A percentile compares a stretch with the other conserved stretches of the same genome.
Evolutionary conservation across 176 grass and related monocot species (phyloP).

Genomic region (Oryza glumipatula): DNA sequence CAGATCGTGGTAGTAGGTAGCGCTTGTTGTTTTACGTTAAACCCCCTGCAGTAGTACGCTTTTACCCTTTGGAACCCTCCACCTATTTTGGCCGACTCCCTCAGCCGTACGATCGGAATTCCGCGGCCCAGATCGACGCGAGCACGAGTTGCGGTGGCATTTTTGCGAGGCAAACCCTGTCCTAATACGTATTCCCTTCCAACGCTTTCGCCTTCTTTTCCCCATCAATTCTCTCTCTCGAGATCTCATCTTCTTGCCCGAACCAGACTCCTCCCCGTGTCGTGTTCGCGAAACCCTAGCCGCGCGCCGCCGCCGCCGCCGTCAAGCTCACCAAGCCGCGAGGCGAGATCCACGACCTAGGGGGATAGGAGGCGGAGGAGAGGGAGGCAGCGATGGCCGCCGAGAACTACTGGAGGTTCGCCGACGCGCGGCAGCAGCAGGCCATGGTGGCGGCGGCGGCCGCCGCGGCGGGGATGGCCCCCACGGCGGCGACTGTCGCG

Average conservation of each 20-base stretch:
- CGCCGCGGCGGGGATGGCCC: slow-evolving; percentile 51
- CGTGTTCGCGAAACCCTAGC: slow-evolving; percentile 48
- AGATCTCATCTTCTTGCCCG: neutral
- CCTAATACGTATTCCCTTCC: neutral
- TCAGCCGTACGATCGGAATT: neutral
- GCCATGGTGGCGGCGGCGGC: slow-evolving; percentile 50
- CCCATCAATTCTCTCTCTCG: neutral
- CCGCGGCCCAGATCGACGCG: neutral
- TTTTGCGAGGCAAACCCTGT: neutral
- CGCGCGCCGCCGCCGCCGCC: neutral
- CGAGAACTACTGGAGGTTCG: slow-evolving; percentile 93
- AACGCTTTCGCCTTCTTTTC: neutral
- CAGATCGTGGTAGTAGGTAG: too few species aligned
- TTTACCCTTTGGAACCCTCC: neutral
- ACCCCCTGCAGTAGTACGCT: too few species aligned
- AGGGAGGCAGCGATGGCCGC: slow-evolving; percentile 48
- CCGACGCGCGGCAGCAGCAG: slow-evolving; percentile 70
- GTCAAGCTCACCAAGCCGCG: neutral
- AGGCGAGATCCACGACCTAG: neutral
- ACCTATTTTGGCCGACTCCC: neutral
- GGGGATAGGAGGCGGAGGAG: neutral
- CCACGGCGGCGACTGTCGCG: neutral
- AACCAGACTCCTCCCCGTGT: neutral
- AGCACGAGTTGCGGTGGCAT: neutral
- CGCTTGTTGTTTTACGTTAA: too few species aligned